Percentiles rank a stretch among this genome's conserved stretches.
phyloP scores from a whole-genome alignment of 2,329 filamentous ascomycete genomes.

The Ustulina deusta region DNA sequence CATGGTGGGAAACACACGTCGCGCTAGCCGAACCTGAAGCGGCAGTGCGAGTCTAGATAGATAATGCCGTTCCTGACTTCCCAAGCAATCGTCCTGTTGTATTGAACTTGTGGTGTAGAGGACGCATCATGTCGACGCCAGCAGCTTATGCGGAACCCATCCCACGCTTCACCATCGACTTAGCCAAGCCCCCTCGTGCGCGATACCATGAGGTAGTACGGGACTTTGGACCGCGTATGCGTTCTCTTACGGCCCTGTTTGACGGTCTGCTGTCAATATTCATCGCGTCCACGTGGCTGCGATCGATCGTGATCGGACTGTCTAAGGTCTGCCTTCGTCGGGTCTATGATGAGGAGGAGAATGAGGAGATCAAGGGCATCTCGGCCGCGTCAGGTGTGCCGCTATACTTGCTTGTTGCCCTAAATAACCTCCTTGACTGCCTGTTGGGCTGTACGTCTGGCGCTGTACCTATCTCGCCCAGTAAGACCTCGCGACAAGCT shows the following conservation, averaged over 20 bases:
- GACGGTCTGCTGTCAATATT: slow-evolving; percentile 59
- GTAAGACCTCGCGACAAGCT: slow-evolving; percentile 45
- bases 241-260: slow-evolving; percentile 61
- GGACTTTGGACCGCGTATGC: slow-evolving; percentile 59
- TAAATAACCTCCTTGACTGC: slow-evolving; percentile 73
- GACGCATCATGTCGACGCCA: slow-evolving; percentile 29
- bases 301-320: slow-evolving; percentile 50
- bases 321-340: slow-evolving; percentile 54
- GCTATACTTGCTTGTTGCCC: slow-evolving; percentile 69
- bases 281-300: slow-evolving; percentile 40
- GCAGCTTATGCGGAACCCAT: slow-evolving; percentile 26
- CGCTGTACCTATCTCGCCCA: slow-evolving; percentile 47
- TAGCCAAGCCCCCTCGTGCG: slow-evolving; percentile 63
- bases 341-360: slow-evolving; percentile 67
- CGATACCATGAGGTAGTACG: slow-evolving; percentile 63
- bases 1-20: neutral
- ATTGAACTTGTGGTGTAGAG: neutral
- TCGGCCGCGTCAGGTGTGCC: slow-evolving; percentile 62
- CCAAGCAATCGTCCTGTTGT: neutral
- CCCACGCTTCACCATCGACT: slow-evolving; percentile 58
- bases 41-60: neutral
- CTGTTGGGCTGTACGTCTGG: slow-evolving; percentile 74
- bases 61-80: neutral
- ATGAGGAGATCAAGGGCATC: slow-evolving; percentile 71
- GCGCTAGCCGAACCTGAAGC: slow-evolving; percentile 3